Conservation (phyloP, 1,139 yeast genomes). For the Pichia sp. region DNA sequence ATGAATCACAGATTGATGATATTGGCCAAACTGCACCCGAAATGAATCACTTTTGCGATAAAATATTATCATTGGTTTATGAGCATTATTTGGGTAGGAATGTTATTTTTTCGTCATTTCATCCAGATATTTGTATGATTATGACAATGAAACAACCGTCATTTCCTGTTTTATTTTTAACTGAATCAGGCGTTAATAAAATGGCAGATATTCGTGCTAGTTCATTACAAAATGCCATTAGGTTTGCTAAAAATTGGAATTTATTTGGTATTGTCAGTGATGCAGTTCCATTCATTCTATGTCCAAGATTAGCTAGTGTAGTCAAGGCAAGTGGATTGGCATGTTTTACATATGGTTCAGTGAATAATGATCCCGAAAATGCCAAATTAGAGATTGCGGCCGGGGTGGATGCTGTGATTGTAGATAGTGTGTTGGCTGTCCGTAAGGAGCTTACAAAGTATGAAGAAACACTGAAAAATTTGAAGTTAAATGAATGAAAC, state of each 20-base stretch:
- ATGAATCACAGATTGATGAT: constrained; percentile 83
- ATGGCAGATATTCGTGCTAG: constrained; percentile 91
- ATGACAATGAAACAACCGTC: constrained; percentile 89
- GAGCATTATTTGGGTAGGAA: constrained; percentile 78
- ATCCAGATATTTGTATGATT: constrained; percentile 86
- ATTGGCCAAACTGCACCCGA: constrained; percentile 84
- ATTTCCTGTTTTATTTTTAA: constrained; percentile 79
- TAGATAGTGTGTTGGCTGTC: constrained; percentile 88
- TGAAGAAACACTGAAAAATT: constrained; percentile 4
- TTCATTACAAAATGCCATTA: constrained; percentile 82
- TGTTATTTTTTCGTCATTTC: constrained; percentile 86
- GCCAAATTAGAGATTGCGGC: constrained; percentile 85
- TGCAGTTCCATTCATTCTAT: constrained; percentile 72
- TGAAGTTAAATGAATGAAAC: not conserved
- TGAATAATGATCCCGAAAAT: constrained; percentile 78
- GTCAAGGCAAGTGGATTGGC: constrained; percentile 88
- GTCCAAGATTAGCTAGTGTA: constrained; percentile 84
- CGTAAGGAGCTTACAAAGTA: constrained; percentile 65
- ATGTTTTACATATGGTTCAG: constrained; percentile 85
- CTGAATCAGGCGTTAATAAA: constrained; percentile 74
- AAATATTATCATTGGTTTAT: constrained; percentile 73
- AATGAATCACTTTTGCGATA: constrained; percentile 80
- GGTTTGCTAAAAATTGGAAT: constrained; percentile 91
- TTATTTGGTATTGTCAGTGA: constrained; percentile 89
- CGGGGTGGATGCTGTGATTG: constrained; percentile 97